Percentiles rank a stretch among this genome's conserved stretches.
These are phyloP conservation scores for Scheffersomyces insectosa DNA, from an alignment of 1,139 yeast species.

Conservation along the genomic window DNA sequence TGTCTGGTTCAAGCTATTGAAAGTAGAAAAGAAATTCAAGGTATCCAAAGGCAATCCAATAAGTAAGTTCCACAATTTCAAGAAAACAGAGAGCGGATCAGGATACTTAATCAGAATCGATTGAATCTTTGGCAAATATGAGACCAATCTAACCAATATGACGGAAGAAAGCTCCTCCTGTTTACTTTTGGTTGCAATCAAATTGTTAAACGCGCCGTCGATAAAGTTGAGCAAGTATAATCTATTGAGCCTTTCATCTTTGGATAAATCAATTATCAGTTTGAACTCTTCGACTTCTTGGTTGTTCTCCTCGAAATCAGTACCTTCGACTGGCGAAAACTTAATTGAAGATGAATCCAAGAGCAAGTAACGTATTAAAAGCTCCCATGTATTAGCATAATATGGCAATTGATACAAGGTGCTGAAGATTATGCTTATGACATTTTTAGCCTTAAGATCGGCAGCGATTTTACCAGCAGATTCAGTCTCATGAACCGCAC, in stretches of 20 bases:
- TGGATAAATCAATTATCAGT: constrained; percentile 21
- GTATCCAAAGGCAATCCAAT: constrained; percentile 17
- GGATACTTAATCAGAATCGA: constrained; percentile 21
- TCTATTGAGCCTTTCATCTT: constrained; percentile 3
- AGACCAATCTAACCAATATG: constrained; percentile 22
- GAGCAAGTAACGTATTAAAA: constrained; percentile 38
- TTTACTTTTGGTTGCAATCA: constrained; percentile 18
- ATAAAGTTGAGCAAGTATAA: constrained; percentile 25
- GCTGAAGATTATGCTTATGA: constrained; percentile 13
- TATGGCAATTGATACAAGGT: constrained; percentile 19
- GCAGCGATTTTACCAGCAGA: not conserved
- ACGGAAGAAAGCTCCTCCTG: constrained; percentile 15
- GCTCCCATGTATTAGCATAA: constrained; percentile 31
- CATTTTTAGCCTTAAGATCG: not conserved
- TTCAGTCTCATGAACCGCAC: not conserved
- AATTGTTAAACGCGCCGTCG: constrained; percentile 24
- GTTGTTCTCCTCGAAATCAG: constrained; percentile 12
- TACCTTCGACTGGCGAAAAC: constrained; percentile 13
- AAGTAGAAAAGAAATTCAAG: constrained; percentile 22
- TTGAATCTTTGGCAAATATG: constrained; percentile 20
- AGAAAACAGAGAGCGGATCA: constrained; percentile 20
- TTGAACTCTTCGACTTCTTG: constrained; percentile 23
- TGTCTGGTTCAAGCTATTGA: constrained; percentile 24
- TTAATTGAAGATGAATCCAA: constrained; percentile 42
- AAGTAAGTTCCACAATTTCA: constrained; percentile 33